These are phyloP conservation scores for Biscutella laevigata DNA, from an alignment of 441 rosid species.

Conservation along the genomic window DNA sequence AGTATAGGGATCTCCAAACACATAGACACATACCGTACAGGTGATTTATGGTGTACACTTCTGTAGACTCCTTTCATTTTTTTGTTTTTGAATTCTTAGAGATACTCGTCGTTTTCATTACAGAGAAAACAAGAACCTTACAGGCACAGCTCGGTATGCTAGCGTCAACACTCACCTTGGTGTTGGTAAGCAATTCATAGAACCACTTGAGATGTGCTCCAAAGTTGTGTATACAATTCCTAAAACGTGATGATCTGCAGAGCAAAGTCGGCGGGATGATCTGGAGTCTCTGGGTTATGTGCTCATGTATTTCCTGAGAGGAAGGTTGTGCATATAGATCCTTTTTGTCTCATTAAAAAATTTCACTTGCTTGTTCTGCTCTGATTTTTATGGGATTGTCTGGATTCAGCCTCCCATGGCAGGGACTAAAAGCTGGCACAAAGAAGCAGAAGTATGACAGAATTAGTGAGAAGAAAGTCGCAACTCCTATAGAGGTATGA, in stretches of 20 bases:
- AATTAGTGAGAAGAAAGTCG: conserved; percentile 60
- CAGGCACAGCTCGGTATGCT: conserved; percentile 94
- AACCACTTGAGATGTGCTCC: conserved; percentile 6
- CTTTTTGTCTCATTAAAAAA: background rate
- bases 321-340: conserved; percentile 47
- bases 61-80: background rate
- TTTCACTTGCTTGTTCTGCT: conserved; percentile 13
- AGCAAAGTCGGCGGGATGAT: conserved; percentile 96
- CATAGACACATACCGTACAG: conserved; percentile 97
- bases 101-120: conserved; percentile 13
- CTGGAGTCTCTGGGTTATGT: conserved; percentile 86
- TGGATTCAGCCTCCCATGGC: conserved; percentile 61
- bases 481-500: conserved; percentile 62
- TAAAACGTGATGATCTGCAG: conserved; percentile 31
- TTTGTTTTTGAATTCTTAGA: background rate
- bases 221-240: background rate
- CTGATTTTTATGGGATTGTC: conserved; percentile 12
- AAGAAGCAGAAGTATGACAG: conserved; percentile 65
- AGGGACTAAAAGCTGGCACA: conserved; percentile 59
- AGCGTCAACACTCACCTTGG: conserved; percentile 91
- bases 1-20: conserved; percentile 95
- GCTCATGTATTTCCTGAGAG: conserved; percentile 79
- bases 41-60: conserved; percentile 26
- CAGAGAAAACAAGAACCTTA: conserved; percentile 85
- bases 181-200: conserved; percentile 44